Percentiles rank a stretch among this genome's conserved stretches.
phyloP scores from a whole-genome alignment of 768 basidiomycete genomes.

The Boletus rufocinnamomeus region DNA sequence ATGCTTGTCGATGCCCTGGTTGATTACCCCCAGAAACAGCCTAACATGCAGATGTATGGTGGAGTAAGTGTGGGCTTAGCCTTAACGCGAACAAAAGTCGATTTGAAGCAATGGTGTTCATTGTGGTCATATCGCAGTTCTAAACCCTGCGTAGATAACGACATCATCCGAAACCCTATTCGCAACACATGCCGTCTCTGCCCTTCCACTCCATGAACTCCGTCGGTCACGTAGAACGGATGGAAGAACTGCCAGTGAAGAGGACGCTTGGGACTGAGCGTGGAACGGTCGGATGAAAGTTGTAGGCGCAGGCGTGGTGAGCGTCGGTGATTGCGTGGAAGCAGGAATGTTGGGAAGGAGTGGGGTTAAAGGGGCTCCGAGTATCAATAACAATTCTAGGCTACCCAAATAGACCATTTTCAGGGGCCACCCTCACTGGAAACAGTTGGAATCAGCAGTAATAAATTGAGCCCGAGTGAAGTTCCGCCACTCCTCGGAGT shows the following conservation, averaged over 20 bases:
- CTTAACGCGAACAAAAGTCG: background rate
- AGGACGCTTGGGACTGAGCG: background rate
- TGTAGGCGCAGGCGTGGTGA: no score
- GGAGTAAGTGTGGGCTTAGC: background rate
- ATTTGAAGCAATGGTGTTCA: background rate
- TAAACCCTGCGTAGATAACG: background rate
- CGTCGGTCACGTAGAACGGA: background rate
- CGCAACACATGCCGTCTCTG: background rate
- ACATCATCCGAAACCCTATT: background rate
- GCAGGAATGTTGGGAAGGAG: no score
- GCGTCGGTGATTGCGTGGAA: no score
- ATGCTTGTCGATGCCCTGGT: background rate
- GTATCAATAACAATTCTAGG: no score
- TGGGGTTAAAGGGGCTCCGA: no score
- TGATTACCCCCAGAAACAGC: background rate
- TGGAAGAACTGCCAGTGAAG: background rate
- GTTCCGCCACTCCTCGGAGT: no score
- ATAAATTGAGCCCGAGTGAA: no score
- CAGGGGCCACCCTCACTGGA: no score
- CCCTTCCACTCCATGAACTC: background rate
- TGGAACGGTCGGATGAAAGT: background rate
- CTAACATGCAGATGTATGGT: background rate
- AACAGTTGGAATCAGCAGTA: no score
- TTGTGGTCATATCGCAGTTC: background rate
- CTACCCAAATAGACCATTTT: no score